Evolutionary conservation across 257 asterid species (phyloP).

Genomic region (Solanum peruvianum): DNA sequence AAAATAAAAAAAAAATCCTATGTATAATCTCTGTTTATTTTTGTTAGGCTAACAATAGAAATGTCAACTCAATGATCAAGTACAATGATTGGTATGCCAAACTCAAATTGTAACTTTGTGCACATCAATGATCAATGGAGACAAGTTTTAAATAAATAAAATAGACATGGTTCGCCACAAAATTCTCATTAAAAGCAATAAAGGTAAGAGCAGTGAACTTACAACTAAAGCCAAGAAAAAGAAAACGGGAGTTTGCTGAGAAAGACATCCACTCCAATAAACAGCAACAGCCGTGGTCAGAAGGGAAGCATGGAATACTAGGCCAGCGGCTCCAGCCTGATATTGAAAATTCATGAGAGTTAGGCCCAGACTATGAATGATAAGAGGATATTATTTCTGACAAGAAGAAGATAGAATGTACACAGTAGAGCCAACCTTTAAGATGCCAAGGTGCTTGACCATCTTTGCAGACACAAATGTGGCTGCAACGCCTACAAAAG

Average conservation of each 20-base stretch:
- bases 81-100: neutral
- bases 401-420: neutral
- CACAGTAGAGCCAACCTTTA: constrained; percentile 39
- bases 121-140: neutral
- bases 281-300: constrained; percentile 74
- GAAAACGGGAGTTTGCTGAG: constrained; percentile 49
- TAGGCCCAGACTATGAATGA: neutral
- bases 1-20: neutral
- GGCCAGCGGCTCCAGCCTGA: constrained; percentile 98
- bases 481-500: constrained; percentile 90
- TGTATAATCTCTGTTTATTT: neutral
- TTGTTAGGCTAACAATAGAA: neutral
- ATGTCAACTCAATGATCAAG: neutral
- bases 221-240: constrained; percentile 76
- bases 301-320: constrained; percentile 77
- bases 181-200: neutral
- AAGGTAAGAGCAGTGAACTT: constrained; percentile 24
- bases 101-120: neutral
- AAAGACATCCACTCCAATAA: constrained; percentile 67
- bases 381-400: neutral
- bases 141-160: neutral
- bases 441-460: constrained; percentile 66
- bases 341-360: constrained; percentile 11
- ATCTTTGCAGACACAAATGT: constrained; percentile 76
- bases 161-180: neutral